Conservation (phyloP, 768 basidiomycete genomes). For the Boletus pseudo-olivaceus region DNA sequence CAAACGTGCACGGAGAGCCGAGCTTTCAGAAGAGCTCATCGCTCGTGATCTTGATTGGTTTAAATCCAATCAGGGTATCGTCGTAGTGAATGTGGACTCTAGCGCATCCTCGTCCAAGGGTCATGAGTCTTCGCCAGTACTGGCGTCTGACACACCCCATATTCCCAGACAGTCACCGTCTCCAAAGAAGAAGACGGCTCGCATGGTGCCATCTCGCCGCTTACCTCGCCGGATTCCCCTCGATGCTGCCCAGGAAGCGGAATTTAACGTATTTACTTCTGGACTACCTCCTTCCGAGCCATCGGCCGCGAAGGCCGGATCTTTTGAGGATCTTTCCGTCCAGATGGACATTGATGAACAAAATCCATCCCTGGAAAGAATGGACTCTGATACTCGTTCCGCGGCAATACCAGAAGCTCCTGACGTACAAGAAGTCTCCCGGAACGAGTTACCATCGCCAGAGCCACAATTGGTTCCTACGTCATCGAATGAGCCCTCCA, state of each 20-base stretch:
- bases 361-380: not conserved
- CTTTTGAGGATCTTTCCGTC: not conserved
- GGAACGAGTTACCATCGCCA: not conserved
- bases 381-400: not conserved
- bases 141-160: not conserved
- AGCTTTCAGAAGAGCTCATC: conserved; percentile 22
- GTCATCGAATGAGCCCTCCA: not conserved
- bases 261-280: not conserved
- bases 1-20: conserved; percentile 20
- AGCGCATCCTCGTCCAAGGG: not conserved
- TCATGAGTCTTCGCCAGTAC: not conserved
- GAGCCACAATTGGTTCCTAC: not conserved
- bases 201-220: conserved; percentile 24
- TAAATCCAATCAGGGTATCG: conserved; percentile 12
- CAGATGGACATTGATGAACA: conserved; percentile 5
- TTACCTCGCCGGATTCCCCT: conserved; percentile 18
- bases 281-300: not conserved
- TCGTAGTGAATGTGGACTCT: not conserved
- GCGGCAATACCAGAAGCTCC: not conserved
- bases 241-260: not conserved
- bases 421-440: not conserved
- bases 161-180: not conserved
- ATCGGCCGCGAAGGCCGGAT: not conserved
- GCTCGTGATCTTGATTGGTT: conserved; percentile 32
- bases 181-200: conserved; percentile 21